phyloP scores from a whole-genome alignment of 1,139 yeast species.

The Yamadazyma atlantica region DNA sequence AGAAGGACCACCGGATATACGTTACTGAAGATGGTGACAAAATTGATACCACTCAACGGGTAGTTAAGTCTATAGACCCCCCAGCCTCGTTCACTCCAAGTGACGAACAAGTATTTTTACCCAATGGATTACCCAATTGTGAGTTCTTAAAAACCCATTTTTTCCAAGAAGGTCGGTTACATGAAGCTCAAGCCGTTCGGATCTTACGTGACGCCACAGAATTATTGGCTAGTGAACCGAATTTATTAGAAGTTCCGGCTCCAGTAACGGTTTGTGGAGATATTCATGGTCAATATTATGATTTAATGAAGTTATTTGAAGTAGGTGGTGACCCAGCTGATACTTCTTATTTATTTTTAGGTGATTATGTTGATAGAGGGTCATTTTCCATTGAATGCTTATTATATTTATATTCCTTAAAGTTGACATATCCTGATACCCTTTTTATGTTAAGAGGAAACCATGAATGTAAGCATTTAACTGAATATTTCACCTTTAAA shows the following conservation, averaged over 20 bases:
- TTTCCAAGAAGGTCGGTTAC: constrained; percentile 75
- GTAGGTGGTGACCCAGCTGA: constrained; percentile 87
- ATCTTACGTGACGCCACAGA: constrained; percentile 71
- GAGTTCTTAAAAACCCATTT: constrained; percentile 74
- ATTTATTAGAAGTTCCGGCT: constrained; percentile 77
- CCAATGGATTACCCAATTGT: constrained; percentile 70
- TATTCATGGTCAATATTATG: constrained; percentile 93
- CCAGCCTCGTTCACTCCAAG: constrained; percentile 69
- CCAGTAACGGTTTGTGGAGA: constrained; percentile 98
- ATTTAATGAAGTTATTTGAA: constrained; percentile 86
- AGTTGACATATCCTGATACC: constrained; percentile 72
- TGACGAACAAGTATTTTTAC: constrained; percentile 64
- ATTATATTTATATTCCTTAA: constrained; percentile 75
- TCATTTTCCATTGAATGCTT: constrained; percentile 89
- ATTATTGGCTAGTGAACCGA: constrained; percentile 72
- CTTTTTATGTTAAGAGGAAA: constrained; percentile 90
- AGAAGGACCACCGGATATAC: constrained; percentile 48
- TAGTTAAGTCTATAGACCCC: constrained; percentile 60
- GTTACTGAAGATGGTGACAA: constrained; percentile 68
- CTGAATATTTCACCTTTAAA: constrained; percentile 92
- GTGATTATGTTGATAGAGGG: constrained; percentile 97
- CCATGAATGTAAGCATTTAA: constrained; percentile 92
- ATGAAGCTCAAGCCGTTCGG: constrained; percentile 66
- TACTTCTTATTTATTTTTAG: constrained; percentile 81
- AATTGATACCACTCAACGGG: constrained; percentile 68